Conservation (phyloP, 2,329 filamentous ascomycete species). For the Bipolaris victoriae region DNA sequence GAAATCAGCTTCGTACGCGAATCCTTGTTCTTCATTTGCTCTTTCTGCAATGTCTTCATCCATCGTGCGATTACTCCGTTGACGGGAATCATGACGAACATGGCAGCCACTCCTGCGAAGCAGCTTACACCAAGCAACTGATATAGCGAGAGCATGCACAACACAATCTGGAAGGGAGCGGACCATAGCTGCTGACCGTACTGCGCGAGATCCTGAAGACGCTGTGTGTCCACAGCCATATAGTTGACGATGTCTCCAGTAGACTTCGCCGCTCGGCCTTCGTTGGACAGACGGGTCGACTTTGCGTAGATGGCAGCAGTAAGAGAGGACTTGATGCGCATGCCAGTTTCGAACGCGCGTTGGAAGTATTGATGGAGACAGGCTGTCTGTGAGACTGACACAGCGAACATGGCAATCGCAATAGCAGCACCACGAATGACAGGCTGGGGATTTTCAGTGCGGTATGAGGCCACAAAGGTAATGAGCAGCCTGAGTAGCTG, state of each 20-base stretch:
- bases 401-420: slow-evolving; percentile 87
- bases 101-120: slow-evolving; percentile 91
- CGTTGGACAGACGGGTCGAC: slow-evolving; percentile 86
- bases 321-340: slow-evolving; percentile 92
- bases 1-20: slow-evolving; percentile 90
- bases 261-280: slow-evolving; percentile 84
- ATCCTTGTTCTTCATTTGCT: slow-evolving; percentile 99
- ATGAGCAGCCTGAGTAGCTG: slow-evolving; percentile 88
- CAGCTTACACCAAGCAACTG: slow-evolving; percentile 94
- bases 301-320: slow-evolving; percentile 93
- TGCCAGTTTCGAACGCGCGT: slow-evolving; percentile 89
- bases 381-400: slow-evolving; percentile 83
- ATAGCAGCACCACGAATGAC: slow-evolving; percentile 85
- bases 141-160: slow-evolving; percentile 96
- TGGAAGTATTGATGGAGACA: slow-evolving; percentile 99
- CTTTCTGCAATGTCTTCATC: slow-evolving; percentile 94
- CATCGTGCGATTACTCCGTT: slow-evolving; percentile 90
- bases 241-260: slow-evolving; percentile 99
- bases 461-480: slow-evolving; percentile 80
- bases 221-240: slow-evolving; percentile 98
- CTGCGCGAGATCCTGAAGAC: slow-evolving; percentile 91
- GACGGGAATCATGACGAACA: slow-evolving; percentile 96
- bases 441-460: slow-evolving; percentile 69
- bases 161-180: slow-evolving; percentile 91
- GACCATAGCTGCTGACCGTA: slow-evolving; percentile 97